Evolutionary conservation across 2,329 filamentous ascomycete genomes (phyloP).

Genomic region (Xylaria arbuscula): DNA sequence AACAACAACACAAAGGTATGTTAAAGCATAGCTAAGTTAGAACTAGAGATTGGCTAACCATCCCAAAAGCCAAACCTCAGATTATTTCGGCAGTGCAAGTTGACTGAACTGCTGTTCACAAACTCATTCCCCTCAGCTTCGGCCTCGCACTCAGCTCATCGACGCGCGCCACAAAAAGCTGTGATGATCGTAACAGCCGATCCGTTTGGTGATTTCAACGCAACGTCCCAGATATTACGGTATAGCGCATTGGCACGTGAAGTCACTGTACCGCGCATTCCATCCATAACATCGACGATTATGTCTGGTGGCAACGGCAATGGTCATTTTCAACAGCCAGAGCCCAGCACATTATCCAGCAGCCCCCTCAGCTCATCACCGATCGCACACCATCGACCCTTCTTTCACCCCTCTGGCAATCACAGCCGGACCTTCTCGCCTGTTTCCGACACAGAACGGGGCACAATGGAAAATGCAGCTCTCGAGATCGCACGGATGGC

Average conservation of each 20-base stretch:
- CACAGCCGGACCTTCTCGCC: slow-evolving; percentile 50
- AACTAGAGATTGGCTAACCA: slow-evolving; percentile 18
- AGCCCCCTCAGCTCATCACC: slow-evolving; percentile 47
- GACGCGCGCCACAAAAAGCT: slow-evolving; percentile 81
- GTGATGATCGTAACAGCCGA: slow-evolving; percentile 98
- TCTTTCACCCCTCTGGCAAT: slow-evolving; percentile 54
- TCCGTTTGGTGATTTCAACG: slow-evolving; percentile 92
- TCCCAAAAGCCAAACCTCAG: slow-evolving; percentile 73
- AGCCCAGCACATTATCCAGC: slow-evolving; percentile 42
- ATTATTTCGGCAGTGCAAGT: slow-evolving; percentile 84
- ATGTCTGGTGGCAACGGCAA: slow-evolving; percentile 51
- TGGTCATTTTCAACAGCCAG: slow-evolving; percentile 37
- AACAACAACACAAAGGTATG: slow-evolving; percentile 77
- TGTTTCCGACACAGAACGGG: slow-evolving; percentile 63
- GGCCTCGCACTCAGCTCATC: slow-evolving; percentile 57
- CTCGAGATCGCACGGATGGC: slow-evolving; percentile 83
- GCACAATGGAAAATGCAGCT: slow-evolving; percentile 84
- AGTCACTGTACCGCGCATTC: slow-evolving; percentile 89
- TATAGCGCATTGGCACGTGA: slow-evolving; percentile 94
- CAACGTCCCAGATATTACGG: slow-evolving; percentile 93
- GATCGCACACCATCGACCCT: slow-evolving; percentile 53
- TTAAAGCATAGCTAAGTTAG: slow-evolving; percentile 8
- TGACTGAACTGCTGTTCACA: slow-evolving; percentile 87
- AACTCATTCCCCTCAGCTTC: slow-evolving; percentile 80
- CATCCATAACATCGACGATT: slow-evolving; percentile 82